These are phyloP conservation scores for Knoxia roxburghii DNA, from an alignment of 257 asterid genomes.

Conservation along the genomic window DNA sequence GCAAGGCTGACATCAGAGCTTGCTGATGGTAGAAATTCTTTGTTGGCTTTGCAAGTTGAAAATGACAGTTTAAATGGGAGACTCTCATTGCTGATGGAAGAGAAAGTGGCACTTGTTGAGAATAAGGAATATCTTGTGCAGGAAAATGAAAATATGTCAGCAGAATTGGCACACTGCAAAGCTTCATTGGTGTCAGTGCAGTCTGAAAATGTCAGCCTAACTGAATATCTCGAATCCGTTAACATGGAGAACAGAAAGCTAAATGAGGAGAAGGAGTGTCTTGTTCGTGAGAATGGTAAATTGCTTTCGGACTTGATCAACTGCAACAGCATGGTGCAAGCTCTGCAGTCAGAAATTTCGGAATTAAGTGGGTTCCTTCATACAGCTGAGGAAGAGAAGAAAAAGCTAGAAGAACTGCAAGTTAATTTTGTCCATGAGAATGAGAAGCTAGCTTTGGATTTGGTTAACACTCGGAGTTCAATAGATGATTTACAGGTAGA, in stretches of 20 bases:
- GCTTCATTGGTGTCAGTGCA: slow-evolving; percentile 47
- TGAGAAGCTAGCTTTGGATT: slow-evolving; percentile 47
- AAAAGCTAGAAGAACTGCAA: slow-evolving; percentile 47
- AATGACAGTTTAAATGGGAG: slow-evolving; percentile 48
- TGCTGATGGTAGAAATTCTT: slow-evolving; percentile 47
- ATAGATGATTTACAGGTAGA: slow-evolving; percentile 51
- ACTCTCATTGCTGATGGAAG: slow-evolving; percentile 40
- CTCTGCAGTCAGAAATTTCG: slow-evolving; percentile 47
- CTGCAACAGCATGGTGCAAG: slow-evolving; percentile 40
- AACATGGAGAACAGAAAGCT: slow-evolving; percentile 47
- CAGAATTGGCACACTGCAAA: slow-evolving; percentile 51
- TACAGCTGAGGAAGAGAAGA: slow-evolving; percentile 47
- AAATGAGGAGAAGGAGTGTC: slow-evolving; percentile 48
- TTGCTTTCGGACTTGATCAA: slow-evolving; percentile 45
- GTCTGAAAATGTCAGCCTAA: slow-evolving; percentile 30
- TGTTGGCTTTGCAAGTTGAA: slow-evolving; percentile 48
- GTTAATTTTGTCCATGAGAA: slow-evolving; percentile 33
- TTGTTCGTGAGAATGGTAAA: slow-evolving; percentile 43
- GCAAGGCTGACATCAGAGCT: slow-evolving; percentile 61
- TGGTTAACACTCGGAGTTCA: slow-evolving; percentile 35
- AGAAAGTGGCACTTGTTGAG: slow-evolving; percentile 44
- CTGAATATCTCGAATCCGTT: slow-evolving; percentile 30
- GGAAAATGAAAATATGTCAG: slow-evolving; percentile 45
- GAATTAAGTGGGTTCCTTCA: slow-evolving; percentile 33
- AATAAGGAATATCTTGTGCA: slow-evolving; percentile 41